Evolutionary conservation across 331 rosid species (phyloP), one percentile per base, ranked within the genome.

Genomic region (Cydonia oblonga): DNA sequence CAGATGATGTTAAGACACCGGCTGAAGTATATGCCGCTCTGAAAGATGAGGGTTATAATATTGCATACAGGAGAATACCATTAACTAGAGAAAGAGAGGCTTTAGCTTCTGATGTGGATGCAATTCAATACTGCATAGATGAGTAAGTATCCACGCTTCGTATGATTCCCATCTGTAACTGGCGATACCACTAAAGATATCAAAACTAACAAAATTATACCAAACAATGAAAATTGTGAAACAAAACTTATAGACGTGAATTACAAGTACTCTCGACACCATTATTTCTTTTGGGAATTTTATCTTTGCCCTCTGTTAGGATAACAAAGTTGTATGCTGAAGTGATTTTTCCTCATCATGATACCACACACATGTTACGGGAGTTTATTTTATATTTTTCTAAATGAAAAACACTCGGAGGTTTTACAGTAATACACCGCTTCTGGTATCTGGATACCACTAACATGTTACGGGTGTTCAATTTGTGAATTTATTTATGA

Each of bases 1-100:
- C 82, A 66, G 95, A 88, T 83, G 89, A 86, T 80, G 95, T 90
- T 76, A 86, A 82, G 86, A 88, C 96, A 15, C 95, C 96, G 15
- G 85, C 88, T 6, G 96, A 90, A 85, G 96, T 88, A 42, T 90
- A 90, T 79, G 81, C 89, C 57, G 69, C 84, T 69, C 72, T 90
- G 64, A 87, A 81, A 76, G 89, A 71, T 16, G 88, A 85, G 66
- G 87, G 90, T 65, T 86, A 83, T 81, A 86, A 87, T 76, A 80
- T 87, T 79, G 73, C 72, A 49, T 88, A 85, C 74, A 75, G 71
- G 82, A 86, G 96, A 79, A 85, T 87, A 66, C 96, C 95, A 72
- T 83, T 90, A 76, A 88, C 95, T 58, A 82, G 90, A 74, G 95
- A 86, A 66, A 85, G 90, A 70, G 89, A 87, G 75, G 95, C 95